These are phyloP conservation scores for Sarcocystis neurona DNA, from an alignment of 169 alveolate species.

Conservation along the genomic window DNA sequence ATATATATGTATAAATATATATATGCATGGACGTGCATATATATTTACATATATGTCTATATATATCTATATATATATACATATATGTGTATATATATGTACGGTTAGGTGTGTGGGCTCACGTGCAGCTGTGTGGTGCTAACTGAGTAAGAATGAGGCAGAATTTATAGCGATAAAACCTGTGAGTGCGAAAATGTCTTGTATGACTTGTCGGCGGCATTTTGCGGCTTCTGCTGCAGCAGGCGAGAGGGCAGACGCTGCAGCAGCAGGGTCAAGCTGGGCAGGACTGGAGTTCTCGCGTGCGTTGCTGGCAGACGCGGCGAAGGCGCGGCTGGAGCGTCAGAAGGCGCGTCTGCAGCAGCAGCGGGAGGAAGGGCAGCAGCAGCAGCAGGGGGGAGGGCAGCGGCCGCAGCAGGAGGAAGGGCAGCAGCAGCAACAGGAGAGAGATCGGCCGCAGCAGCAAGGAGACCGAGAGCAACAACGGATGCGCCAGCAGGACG, in stretches of 20 bases:
- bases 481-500: neutral
- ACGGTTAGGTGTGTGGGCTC: no score
- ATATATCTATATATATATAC: no score
- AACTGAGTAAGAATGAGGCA: no score
- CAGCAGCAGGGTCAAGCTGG: neutral
- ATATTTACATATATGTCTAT: no score
- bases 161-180: no score
- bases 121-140: no score
- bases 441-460: neutral
- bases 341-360: neutral
- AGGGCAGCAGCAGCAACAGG: neutral
- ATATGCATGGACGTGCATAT: no score
- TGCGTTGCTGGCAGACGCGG: constrained; percentile 26
- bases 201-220: neutral
- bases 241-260: neutral
- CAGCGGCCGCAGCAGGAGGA: neutral
- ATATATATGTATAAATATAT: no score
- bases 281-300: constrained; percentile 12
- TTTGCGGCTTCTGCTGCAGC: neutral
- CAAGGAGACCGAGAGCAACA: neutral
- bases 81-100: no score
- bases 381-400: neutral
- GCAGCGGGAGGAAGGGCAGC: neutral
- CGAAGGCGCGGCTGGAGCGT: neutral
- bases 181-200: no score